phyloP scores from a whole-genome alignment of 768 basidiomycete species.

The Xerocomellus amylosporus region DNA sequence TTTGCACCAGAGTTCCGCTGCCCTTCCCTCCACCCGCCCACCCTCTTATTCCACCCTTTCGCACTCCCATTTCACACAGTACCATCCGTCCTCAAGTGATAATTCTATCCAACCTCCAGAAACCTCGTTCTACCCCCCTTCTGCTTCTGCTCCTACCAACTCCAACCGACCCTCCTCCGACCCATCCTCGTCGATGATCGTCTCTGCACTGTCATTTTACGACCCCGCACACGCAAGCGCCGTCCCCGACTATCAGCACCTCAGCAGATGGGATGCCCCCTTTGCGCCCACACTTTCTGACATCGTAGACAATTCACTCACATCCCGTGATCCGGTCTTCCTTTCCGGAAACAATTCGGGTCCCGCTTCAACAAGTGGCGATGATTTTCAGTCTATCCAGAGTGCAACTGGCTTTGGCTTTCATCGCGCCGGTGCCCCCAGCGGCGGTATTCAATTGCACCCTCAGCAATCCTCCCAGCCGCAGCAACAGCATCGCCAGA shows the following conservation, averaged over 20 bases:
- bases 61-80: background rate
- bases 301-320: background rate
- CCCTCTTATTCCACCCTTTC: background rate
- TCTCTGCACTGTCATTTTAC: slow-evolving; percentile 52
- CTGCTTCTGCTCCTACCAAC: background rate
- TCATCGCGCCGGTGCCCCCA: background rate
- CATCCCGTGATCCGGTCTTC: background rate
- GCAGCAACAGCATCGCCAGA: slow-evolving; percentile 11
- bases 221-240: slow-evolving; percentile 41
- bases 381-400: slow-evolving; percentile 1
- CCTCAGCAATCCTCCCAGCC: background rate
- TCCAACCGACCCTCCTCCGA: background rate
- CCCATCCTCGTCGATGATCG: slow-evolving; percentile 44
- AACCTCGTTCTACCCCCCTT: slow-evolving; percentile 1
- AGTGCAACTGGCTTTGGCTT: background rate
- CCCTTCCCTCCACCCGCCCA: background rate
- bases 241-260: slow-evolving; percentile 42
- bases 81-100: background rate
- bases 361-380: background rate
- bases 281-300: slow-evolving; percentile 16
- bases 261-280: slow-evolving; percentile 30
- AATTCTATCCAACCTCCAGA: background rate
- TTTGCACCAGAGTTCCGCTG: background rate
- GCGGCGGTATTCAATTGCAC: background rate
- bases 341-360: background rate